Evolutionary conservation across 371 early-diverging fungal genomes (phyloP).

Genomic region (Mortierella sp.): DNA sequence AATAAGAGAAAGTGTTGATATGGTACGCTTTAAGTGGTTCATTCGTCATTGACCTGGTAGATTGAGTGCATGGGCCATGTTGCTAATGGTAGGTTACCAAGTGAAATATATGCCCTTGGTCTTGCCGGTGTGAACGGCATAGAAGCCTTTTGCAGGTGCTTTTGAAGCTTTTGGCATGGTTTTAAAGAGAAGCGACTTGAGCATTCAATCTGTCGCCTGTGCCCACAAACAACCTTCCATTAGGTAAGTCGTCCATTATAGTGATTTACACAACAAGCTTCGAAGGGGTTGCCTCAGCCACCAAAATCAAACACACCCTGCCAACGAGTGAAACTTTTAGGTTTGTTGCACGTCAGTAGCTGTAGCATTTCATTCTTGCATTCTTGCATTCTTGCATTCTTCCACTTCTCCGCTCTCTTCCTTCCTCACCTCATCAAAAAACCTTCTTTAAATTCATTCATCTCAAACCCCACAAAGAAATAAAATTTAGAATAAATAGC

Average conservation of each 20-base stretch:
- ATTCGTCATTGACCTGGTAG: not conserved
- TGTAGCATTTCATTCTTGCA: too few relatives aligned
- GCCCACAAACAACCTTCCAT: not conserved
- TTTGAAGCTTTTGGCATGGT: constrained; percentile 55
- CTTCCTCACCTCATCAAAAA: too few relatives aligned
- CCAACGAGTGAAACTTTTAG: too few relatives aligned
- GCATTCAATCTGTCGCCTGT: constrained; percentile 16
- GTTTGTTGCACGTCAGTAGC: too few relatives aligned
- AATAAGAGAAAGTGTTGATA: not conserved
- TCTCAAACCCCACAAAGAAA: not conserved
- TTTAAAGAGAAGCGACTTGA: constrained; percentile 16
- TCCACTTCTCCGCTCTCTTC: too few relatives aligned
- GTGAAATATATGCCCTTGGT: constrained; percentile 66
- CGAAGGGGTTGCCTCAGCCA: not conserved
- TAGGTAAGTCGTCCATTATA: too few relatives aligned
- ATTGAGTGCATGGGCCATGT: not conserved
- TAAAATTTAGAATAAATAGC: not conserved
- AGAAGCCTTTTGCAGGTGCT: constrained; percentile 53
- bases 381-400: too few relatives aligned
- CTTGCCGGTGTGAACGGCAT: constrained; percentile 73
- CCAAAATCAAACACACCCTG: not conserved
- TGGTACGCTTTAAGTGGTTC: not conserved
- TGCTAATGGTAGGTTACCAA: constrained; percentile 54
- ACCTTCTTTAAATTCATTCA: not conserved
- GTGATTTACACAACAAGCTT: not conserved